These are phyloP conservation scores for Achlya hypogyna DNA, from an alignment of 352 stramenopile genomes.

Conservation along the genomic window DNA sequence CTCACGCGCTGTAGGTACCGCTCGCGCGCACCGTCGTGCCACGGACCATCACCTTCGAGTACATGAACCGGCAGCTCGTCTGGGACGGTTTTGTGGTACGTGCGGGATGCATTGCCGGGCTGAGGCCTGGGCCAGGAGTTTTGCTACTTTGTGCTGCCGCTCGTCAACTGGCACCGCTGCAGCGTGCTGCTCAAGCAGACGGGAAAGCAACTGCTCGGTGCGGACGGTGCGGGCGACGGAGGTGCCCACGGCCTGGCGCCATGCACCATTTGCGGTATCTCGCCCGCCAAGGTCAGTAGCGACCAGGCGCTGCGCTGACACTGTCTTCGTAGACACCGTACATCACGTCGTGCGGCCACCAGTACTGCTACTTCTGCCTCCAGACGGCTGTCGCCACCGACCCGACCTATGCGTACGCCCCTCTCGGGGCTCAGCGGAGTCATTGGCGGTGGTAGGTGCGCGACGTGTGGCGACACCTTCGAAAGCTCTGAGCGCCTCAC, in stretches of 20 bases:
- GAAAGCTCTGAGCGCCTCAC: constrained; percentile 48
- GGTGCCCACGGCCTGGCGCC: constrained; percentile 23
- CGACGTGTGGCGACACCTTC: constrained; percentile 50
- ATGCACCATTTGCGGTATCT: constrained; percentile 55
- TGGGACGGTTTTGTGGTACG: constrained; percentile 74
- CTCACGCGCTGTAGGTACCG: constrained; percentile 22
- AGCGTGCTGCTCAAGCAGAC: constrained; percentile 12
- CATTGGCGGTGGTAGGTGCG: constrained; percentile 32
- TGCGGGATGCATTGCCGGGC: no score
- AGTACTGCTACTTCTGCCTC: constrained; percentile 83
- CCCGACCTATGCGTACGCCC: constrained; percentile 57
- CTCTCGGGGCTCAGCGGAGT: not conserved
- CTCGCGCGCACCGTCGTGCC: constrained; percentile 22
- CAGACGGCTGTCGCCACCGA: constrained; percentile 62
- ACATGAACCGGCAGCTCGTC: constrained; percentile 78
- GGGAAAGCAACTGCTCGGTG: not conserved
- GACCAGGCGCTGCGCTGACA: not conserved
- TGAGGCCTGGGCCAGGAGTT: no score
- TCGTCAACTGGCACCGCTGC: constrained; percentile 56
- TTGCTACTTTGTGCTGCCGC: constrained; percentile 59
- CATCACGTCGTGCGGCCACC: constrained; percentile 77
- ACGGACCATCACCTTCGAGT: constrained; percentile 77
- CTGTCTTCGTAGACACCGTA: constrained; percentile 54
- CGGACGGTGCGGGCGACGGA: constrained; percentile 5
- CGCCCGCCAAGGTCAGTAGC: constrained; percentile 33